These are phyloP conservation scores for Brassica rapa DNA, from an alignment of 345 rosid species.

Conservation along the genomic window DNA sequence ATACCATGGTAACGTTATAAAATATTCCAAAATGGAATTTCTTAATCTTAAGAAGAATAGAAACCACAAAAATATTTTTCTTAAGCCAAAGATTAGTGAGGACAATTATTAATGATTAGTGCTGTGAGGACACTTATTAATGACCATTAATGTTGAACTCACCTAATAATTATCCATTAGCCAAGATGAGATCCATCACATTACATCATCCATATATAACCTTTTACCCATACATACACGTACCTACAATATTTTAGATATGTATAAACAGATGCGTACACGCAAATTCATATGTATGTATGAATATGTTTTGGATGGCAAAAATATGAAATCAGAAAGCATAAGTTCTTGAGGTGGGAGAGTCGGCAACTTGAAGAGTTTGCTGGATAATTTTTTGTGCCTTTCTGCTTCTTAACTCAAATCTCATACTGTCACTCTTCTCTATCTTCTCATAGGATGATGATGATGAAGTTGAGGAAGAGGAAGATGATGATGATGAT, in stretches of 20 bases:
- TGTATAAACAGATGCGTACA: conserved; percentile 28
- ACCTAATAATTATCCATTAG: conserved; percentile 8
- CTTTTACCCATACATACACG: conserved; percentile 11
- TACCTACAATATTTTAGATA: neutral
- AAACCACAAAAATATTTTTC: neutral
- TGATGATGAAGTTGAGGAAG: conserved; percentile 11
- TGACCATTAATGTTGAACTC: neutral
- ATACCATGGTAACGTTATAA: neutral
- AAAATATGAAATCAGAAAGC: conserved; percentile 47
- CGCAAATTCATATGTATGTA: conserved; percentile 11
- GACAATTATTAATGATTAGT: conserved; percentile 4
- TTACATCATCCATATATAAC: conserved; percentile 25
- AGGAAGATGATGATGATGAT: conserved; percentile 17
- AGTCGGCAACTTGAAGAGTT: conserved; percentile 76
- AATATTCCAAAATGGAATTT: neutral
- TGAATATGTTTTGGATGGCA: conserved; percentile 21
- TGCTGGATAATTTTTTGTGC: conserved; percentile 71
- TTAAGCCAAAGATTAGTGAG: conserved; percentile 1
- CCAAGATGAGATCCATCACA: conserved; percentile 27
- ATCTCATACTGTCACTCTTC: conserved; percentile 94
- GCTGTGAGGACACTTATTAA: neutral
- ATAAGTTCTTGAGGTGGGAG: conserved; percentile 58
- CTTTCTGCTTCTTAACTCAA: conserved; percentile 81
- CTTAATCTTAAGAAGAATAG: neutral
- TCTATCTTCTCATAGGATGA: conserved; percentile 70